These are phyloP conservation scores for Aphanomyces stellatus DNA, from an alignment of 352 stramenopile genomes.

Conservation along the genomic window DNA sequence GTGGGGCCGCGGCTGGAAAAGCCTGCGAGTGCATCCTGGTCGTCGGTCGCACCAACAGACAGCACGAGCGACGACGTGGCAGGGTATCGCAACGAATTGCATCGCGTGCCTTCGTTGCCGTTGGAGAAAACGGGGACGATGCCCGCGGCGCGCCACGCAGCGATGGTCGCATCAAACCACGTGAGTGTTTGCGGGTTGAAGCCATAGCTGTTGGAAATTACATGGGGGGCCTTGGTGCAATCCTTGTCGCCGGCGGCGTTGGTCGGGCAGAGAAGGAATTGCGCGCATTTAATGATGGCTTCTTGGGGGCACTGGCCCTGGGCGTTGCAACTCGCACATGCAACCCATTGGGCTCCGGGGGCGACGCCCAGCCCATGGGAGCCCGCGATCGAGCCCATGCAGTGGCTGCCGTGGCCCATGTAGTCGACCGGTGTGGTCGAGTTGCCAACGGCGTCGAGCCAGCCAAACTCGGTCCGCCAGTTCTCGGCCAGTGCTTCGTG, in stretches of 20 bases:
- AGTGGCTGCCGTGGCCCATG: constrained; percentile 29
- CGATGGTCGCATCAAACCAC: constrained; percentile 20
- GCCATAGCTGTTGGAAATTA: constrained; percentile 33
- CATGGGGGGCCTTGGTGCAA: constrained; percentile 29
- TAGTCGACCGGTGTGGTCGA: constrained; percentile 26
- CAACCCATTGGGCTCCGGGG: constrained; percentile 25
- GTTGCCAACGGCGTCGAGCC: constrained; percentile 33
- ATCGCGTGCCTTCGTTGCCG: constrained; percentile 25
- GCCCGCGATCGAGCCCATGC: constrained; percentile 21
- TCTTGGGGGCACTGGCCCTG: constrained; percentile 17
- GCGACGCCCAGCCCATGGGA: constrained; percentile 24
- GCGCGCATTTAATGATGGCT: constrained; percentile 22
- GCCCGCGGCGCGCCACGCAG: constrained; percentile 26
- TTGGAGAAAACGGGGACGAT: constrained; percentile 32
- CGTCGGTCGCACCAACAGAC: constrained; percentile 29
- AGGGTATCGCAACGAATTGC: constrained; percentile 24
- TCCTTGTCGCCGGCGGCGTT: constrained; percentile 19
- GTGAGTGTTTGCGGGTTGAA: background rate
- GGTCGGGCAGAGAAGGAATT: constrained; percentile 25
- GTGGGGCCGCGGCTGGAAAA: constrained; percentile 26
- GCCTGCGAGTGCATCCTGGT: constrained; percentile 25
- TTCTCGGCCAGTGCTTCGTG: constrained; percentile 21
- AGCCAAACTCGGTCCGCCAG: constrained; percentile 30
- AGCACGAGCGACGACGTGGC: constrained; percentile 25
- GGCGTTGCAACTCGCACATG: constrained; percentile 24